Conservation (phyloP, 2,329 filamentous ascomycete genomes). For the Trichoderma semiorbis region DNA sequence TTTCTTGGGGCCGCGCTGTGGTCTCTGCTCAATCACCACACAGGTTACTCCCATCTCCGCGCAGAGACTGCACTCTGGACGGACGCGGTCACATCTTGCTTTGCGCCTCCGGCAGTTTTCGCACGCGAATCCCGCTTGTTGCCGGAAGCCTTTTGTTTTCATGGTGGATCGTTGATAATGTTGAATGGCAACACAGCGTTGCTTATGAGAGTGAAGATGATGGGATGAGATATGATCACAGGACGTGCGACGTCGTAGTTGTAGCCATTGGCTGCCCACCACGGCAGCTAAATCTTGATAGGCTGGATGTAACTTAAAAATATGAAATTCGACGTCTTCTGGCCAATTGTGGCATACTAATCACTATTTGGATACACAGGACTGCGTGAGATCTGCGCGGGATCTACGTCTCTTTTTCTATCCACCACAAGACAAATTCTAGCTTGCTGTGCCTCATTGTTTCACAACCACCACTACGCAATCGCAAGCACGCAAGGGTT, state of each 20-base stretch:
- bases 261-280: not conserved
- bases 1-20: not conserved
- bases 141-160: not conserved
- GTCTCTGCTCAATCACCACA: not conserved
- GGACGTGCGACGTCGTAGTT: not conserved
- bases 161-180: not conserved
- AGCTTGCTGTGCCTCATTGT: not conserved
- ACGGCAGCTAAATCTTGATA: not conserved
- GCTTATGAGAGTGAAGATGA: not conserved
- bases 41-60: not conserved
- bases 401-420: not conserved
- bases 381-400: not conserved
- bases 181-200: not conserved
- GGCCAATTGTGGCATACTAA: not conserved
- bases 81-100: not conserved
- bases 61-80: not conserved
- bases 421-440: not conserved
- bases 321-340: not conserved
- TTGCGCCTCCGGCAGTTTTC: not conserved
- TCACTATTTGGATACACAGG: not conserved
- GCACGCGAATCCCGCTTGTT: not conserved
- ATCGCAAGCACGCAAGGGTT: not conserved
- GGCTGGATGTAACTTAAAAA: not conserved
- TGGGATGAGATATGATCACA: not conserved
- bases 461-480: not conserved